Evolutionary conservation across 495 filamentous ascomycete species (phyloP).

Genomic region (Chaetomidium leptoderma): DNA sequence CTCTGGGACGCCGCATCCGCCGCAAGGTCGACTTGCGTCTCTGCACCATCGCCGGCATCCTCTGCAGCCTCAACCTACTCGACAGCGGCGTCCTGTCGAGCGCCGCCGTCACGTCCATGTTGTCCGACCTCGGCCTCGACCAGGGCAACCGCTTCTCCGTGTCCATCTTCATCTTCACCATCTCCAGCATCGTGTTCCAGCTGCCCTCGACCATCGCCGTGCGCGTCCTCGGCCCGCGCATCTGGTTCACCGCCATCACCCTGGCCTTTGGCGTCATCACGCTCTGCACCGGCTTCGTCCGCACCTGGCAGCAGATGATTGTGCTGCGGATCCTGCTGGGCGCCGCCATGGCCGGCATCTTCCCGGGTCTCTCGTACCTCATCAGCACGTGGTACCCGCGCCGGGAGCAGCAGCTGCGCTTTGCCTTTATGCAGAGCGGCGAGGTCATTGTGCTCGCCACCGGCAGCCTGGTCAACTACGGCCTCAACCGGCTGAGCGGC

Average conservation of each 20-base stretch:
- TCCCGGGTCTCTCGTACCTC: conserved; percentile 66
- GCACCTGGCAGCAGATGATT: conserved; percentile 71
- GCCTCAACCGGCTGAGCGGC: conserved; percentile 61
- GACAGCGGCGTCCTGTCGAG: conserved; percentile 75
- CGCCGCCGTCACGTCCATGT: conserved; percentile 72
- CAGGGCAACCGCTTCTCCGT: conserved; percentile 64
- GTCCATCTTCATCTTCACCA: conserved; percentile 75
- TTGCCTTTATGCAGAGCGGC: conserved; percentile 66
- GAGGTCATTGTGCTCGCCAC: conserved; percentile 66
- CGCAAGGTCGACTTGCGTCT: conserved; percentile 68
- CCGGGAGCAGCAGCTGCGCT: conserved; percentile 68
- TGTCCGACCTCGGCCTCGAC: conserved; percentile 56
- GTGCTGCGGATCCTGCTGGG: conserved; percentile 66
- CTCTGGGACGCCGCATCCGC: conserved; percentile 43
- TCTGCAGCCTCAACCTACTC: conserved; percentile 68
- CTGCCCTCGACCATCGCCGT: conserved; percentile 69
- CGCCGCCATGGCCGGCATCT: conserved; percentile 64
- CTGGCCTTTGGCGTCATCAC: conserved; percentile 68
- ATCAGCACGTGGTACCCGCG: conserved; percentile 72
- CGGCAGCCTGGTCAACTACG: conserved; percentile 68
- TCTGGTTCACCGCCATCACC: conserved; percentile 66
- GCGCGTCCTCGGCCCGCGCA: conserved; percentile 60
- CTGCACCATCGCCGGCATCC: conserved; percentile 68
- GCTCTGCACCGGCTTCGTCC: conserved; percentile 65
- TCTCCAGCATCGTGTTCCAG: conserved; percentile 70